phyloP scores from a whole-genome alignment of 768 basidiomycete genomes.

The Tylopilus subfusipes region DNA sequence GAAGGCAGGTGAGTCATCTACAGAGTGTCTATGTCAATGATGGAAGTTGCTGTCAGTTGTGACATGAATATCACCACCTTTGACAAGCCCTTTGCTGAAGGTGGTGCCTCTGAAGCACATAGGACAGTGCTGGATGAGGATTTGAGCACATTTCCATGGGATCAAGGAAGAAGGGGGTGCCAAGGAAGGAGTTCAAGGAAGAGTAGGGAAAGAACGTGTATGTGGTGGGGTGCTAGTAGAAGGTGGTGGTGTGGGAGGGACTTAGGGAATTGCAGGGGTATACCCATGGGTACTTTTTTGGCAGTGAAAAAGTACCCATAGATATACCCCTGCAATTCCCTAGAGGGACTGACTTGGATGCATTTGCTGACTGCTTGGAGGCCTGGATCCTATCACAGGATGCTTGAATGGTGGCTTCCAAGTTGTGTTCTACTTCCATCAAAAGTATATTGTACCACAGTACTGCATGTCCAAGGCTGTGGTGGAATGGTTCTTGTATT shows the following conservation, averaged over 20 bases:
- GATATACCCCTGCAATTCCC: too few species aligned
- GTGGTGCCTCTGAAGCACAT: not conserved
- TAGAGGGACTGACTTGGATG: too few species aligned
- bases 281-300: too few species aligned
- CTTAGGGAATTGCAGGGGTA: too few species aligned
- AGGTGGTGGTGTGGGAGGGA: too few species aligned
- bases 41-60: slow-evolving; percentile 5
- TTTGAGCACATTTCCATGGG: not conserved
- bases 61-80: slow-evolving; percentile 1
- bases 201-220: too few species aligned
- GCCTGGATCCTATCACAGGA: not conserved
- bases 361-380: too few species aligned
- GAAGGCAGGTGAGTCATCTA: too few species aligned
- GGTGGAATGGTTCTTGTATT: slow-evolving; percentile 26
- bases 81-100: not conserved
- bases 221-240: too few species aligned
- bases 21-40: not conserved
- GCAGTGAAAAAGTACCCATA: too few species aligned
- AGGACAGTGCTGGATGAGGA: not conserved
- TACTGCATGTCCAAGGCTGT: slow-evolving; percentile 20
- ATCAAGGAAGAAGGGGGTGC: not conserved
- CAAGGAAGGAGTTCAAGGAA: too few species aligned
- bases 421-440: slow-evolving; percentile 6
- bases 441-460: slow-evolving; percentile 31
- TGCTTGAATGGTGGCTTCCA: not conserved